These are phyloP conservation scores for Nannochloropsis oceanica DNA, from an alignment of 108 stramenopile species.

Conservation along the genomic window DNA sequence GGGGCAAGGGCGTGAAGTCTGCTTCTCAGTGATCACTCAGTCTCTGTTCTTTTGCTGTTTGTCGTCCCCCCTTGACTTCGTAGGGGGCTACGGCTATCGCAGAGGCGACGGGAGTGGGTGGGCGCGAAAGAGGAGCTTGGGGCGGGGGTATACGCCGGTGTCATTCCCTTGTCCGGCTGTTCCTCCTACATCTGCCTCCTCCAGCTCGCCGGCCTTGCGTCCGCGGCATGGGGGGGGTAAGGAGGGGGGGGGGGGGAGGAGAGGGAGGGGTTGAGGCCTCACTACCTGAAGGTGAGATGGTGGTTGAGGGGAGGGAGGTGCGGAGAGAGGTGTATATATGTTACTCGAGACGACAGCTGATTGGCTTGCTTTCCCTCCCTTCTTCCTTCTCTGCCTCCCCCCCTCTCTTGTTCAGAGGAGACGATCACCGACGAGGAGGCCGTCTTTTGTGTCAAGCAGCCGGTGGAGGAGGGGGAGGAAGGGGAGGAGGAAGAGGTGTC, in stretches of 20 bases:
- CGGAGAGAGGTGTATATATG: neutral
- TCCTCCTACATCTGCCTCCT: neutral
- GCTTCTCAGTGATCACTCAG: no score
- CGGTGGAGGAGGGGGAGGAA: neutral
- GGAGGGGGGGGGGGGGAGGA: neutral
- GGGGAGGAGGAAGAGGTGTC: neutral
- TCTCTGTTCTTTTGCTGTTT: no score
- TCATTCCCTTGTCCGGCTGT: neutral
- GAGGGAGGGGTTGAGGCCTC: neutral
- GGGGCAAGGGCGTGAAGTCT: no score
- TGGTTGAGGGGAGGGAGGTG: neutral
- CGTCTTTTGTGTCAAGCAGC: neutral
- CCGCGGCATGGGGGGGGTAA: neutral
- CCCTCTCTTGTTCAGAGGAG: no score
- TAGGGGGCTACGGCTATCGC: neutral
- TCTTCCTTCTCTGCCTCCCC: no score
- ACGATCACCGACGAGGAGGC: no score
- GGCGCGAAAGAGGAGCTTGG: neutral
- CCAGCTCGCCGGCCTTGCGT: neutral
- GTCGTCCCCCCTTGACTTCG: neutral
- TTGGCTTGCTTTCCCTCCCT: no score
- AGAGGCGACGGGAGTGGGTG: neutral
- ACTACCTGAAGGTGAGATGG: no score
- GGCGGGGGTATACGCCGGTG: neutral
- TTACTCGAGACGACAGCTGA: no score